phyloP scores from a whole-genome alignment of 2,329 filamentous ascomycete species.

The Fusarium clavum region DNA sequence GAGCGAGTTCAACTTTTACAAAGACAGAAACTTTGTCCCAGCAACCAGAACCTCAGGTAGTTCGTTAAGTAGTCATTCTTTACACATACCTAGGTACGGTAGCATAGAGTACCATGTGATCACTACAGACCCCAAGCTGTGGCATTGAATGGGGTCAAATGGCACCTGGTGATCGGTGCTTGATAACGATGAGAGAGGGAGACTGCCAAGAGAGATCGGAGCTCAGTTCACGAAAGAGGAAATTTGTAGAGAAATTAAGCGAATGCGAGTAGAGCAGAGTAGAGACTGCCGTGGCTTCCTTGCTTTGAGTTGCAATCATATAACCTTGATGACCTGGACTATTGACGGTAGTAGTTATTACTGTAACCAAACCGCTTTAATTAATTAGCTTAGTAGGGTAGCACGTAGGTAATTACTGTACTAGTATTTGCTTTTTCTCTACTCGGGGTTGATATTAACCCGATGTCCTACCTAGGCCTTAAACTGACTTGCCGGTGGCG shows the following conservation, averaged over 20 bases:
- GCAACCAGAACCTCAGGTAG: not conserved
- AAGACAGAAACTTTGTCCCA: not conserved
- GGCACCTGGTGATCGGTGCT: not conserved
- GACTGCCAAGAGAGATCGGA: not conserved
- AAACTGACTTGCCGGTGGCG: conserved; percentile 12
- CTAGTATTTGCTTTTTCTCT: not conserved
- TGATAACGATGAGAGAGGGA: not conserved
- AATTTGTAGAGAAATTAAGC: conserved; percentile 1
- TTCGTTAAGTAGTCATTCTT: not conserved
- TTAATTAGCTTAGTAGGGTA: not conserved
- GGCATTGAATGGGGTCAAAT: not conserved
- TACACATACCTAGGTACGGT: not conserved
- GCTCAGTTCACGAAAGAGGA: not conserved
- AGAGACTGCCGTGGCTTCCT: not conserved
- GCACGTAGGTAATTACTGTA: not conserved
- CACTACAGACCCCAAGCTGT: not conserved
- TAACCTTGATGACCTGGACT: not conserved
- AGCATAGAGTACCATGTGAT: not conserved
- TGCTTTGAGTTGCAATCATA: not conserved
- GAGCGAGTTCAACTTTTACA: not conserved
- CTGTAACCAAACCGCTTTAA: not conserved
- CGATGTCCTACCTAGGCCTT: conserved; percentile 1
- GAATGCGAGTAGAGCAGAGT: not conserved
- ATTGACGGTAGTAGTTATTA: not conserved
- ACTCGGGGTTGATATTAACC: not conserved